Evolutionary conservation across 108 stramenopile genomes (phyloP).

Genomic region (Cyclotella cryptica): DNA sequence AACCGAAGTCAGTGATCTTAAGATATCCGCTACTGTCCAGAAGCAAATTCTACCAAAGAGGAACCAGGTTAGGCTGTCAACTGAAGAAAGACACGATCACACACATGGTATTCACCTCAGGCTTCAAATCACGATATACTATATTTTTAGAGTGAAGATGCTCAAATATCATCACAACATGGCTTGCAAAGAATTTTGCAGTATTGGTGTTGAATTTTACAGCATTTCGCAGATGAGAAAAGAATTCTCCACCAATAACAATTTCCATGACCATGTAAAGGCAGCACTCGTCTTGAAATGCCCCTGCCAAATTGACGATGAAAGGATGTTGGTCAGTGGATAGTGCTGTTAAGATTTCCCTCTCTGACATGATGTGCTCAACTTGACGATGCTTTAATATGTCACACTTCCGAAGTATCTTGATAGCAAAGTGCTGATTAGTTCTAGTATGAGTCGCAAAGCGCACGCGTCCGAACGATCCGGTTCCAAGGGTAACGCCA

Average conservation of each 20-base stretch:
- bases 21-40: constrained; percentile 81
- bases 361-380: constrained; percentile 85
- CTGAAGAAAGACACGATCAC: background rate
- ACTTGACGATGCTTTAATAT: constrained; percentile 73
- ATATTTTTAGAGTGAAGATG: constrained; percentile 88
- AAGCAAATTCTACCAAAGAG: constrained; percentile 62
- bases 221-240: constrained; percentile 61
- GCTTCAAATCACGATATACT: constrained; percentile 95
- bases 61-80: background rate
- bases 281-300: constrained; percentile 67
- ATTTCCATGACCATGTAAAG: constrained; percentile 84
- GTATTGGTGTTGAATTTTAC: constrained; percentile 51
- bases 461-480: constrained; percentile 85
- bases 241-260: constrained; percentile 89
- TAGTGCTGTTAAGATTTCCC: constrained; percentile 62
- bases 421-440: constrained; percentile 69
- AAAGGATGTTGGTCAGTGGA: constrained; percentile 71
- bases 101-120: constrained; percentile 46
- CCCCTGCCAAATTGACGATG: constrained; percentile 69
- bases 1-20: constrained; percentile 85
- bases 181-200: constrained; percentile 80
- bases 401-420: constrained; percentile 85
- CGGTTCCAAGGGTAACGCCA: constrained; percentile 87
- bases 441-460: constrained; percentile 75
- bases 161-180: constrained; percentile 89